phyloP scores from a whole-genome alignment of 116 monocot genomes.

The Cymodocea nodosa region DNA sequence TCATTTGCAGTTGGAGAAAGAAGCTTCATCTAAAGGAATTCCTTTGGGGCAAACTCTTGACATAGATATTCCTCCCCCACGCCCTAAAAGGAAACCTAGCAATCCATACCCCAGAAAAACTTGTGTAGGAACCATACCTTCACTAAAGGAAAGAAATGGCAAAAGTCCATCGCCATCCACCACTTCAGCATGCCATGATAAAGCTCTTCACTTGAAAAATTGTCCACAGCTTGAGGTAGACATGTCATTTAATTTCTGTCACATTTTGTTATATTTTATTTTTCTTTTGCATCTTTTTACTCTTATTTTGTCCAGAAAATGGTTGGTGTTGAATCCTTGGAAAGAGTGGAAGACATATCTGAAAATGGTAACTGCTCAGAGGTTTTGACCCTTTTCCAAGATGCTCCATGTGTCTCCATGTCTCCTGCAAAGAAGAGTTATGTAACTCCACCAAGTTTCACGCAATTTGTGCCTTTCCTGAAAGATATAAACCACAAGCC shows the following conservation, averaged over 20 bases:
- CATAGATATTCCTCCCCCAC: constrained; percentile 94
- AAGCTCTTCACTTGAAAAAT: constrained; percentile 15
- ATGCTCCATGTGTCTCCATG: constrained; percentile 34
- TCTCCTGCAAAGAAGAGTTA: constrained; percentile 24
- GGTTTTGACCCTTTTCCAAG: constrained; percentile 52
- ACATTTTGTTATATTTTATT: constrained; percentile 1
- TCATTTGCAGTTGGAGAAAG: constrained; percentile 64
- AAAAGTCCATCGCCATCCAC: constrained; percentile 13
- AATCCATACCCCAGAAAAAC: constrained; percentile 84
- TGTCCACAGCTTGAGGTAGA: constrained; percentile 27
- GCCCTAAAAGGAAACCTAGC: constrained; percentile 87
- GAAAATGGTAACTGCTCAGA: constrained; percentile 44
- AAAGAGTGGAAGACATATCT: constrained; percentile 24
- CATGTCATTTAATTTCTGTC: background rate
- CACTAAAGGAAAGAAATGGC: constrained; percentile 13
- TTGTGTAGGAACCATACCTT: constrained; percentile 9
- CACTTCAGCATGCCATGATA: constrained; percentile 12
- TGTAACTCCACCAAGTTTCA: constrained; percentile 13
- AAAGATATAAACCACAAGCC: constrained; percentile 19
- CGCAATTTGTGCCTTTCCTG: constrained; percentile 16
- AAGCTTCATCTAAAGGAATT: constrained; percentile 52
- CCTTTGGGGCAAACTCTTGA: constrained; percentile 51
- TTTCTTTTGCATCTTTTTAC: background rate
- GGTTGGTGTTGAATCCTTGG: constrained; percentile 11
- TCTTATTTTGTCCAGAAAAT: constrained; percentile 21